phyloP scores from a whole-genome alignment of 2,329 filamentous ascomycete genomes.

The Pseudogymnoascus sp. region DNA sequence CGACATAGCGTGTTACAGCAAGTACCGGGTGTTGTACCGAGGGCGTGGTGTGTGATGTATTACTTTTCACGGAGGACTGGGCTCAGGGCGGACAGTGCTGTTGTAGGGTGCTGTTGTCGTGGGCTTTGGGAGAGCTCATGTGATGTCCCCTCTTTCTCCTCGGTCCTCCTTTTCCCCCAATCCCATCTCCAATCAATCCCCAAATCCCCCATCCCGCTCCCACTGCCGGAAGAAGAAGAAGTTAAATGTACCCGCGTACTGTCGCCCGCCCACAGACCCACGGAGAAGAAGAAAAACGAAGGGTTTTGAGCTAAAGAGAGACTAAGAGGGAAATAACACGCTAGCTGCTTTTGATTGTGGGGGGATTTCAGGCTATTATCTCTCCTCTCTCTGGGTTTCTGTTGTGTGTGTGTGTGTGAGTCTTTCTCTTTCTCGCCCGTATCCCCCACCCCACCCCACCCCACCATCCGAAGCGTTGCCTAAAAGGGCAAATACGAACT shows the following conservation, averaged over 20 bases:
- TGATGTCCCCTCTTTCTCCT: not conserved
- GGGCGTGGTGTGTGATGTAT: not conserved
- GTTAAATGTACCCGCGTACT: not conserved
- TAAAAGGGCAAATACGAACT: not conserved
- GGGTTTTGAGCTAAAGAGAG: not conserved
- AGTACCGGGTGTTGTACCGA: not conserved
- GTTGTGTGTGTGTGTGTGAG: not conserved
- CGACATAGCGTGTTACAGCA: not conserved
- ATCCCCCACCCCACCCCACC: too few relatives aligned
- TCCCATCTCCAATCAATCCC: too few relatives aligned
- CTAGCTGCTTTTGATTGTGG: not conserved
- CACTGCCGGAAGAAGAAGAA: not conserved
- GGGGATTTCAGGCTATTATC: not conserved
- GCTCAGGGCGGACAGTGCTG: too few relatives aligned
- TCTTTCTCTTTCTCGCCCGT: not conserved
- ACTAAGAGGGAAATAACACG: too few relatives aligned
- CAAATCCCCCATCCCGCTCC: not conserved
- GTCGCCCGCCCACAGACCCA: too few relatives aligned
- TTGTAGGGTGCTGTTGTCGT: too few relatives aligned
- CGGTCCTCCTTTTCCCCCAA: not conserved
- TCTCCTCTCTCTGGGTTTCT: not conserved
- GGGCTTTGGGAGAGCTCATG: not conserved
- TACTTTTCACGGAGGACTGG: not conserved
- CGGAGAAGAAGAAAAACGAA: not conserved
- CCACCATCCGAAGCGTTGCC: not conserved